Evolutionary conservation across 345 rosid genomes (phyloP).

Genomic region (Abelmoschus esculentus): DNA sequence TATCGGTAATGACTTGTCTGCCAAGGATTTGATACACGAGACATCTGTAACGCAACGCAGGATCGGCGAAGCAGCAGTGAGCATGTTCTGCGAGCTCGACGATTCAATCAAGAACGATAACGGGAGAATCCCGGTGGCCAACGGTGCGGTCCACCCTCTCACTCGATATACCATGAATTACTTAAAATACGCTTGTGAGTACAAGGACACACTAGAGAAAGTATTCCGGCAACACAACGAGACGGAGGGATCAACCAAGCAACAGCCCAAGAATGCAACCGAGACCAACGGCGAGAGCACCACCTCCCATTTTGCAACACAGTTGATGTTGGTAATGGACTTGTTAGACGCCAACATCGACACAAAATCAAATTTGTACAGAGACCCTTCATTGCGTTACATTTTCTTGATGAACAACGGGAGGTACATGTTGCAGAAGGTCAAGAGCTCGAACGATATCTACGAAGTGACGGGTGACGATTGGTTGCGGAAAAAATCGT

Average conservation of each 20-base stretch:
- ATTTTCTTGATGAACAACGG: background rate
- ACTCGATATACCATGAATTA: background rate
- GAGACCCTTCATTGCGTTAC: background rate
- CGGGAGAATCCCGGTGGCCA: slow-evolving; percentile 42
- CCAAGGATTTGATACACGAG: slow-evolving; percentile 34
- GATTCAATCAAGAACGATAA: slow-evolving; percentile 47
- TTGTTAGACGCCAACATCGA: background rate
- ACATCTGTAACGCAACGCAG: slow-evolving; percentile 29
- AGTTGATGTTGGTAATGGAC: background rate
- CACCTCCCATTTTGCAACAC: slow-evolving; percentile 14
- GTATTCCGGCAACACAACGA: slow-evolving; percentile 43
- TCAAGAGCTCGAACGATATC: background rate
- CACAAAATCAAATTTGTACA: background rate
- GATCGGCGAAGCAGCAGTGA: slow-evolving; percentile 55
- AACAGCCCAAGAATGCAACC: background rate
- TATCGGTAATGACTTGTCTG: too few species aligned
- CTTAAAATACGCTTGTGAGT: background rate
- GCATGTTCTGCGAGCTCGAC: slow-evolving; percentile 26
- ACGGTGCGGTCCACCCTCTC: background rate
- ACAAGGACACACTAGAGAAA: slow-evolving; percentile 19
- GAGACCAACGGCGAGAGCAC: slow-evolving; percentile 16
- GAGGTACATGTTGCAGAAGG: background rate
- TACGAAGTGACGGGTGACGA: background rate
- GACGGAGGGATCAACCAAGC: background rate
- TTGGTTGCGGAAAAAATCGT: background rate